Base-by-base conservation (phyloP, 139 green algal species). In the Pleodorina starrii region DNA sequence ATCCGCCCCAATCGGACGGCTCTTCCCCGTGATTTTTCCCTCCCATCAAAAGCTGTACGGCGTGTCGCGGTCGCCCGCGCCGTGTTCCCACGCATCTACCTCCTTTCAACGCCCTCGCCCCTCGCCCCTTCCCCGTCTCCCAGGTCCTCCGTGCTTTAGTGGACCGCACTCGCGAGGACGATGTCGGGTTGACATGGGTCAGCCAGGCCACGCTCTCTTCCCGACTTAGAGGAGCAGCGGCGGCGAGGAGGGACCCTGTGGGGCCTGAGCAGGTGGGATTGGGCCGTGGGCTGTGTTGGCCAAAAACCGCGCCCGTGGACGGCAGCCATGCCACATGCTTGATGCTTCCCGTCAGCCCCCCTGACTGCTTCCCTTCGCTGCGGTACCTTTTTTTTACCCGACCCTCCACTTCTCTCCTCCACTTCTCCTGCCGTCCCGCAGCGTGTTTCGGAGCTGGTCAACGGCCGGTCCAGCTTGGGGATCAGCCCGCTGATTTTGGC, bases 401-500 rank as follows among this genome's bases (percentile, higher is more conserved):
- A 2, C 11, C 72, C 25, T 80, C 21, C 44, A 25, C 43, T n/a
- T 83, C 75, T 44, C 35, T 3, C 19, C 38, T 48, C 43, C 40
- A 38, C 42, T 44, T 16, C 59, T 63, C 40, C 38, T 38, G 17
- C 57, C 44, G 38, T n/a, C n/a, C 12, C 48, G 29, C 83, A 84
- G 88, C 79, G 77, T 0, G 44, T 91, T 46, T 21, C 23, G 4
- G 69, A 38, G 27, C 27, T 89, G 63, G n/a, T 91, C 10, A 83
- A 80, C 32, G 29, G 25, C 38, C 50, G 51, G 38, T 43, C 7
- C 51, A n/a, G 19, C 29, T 43, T 54, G 9, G 88, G 81, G 19
- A 1, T 59, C 21, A 82, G 81, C 16, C 88, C 88, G 27, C 80
- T 91, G 1, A 51, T 54, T 7, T 42, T 85, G 35, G 88, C 88